Evolutionary conservation across 2,329 filamentous ascomycete genomes (phyloP).

Genomic region (Dothistroma pini): DNA sequence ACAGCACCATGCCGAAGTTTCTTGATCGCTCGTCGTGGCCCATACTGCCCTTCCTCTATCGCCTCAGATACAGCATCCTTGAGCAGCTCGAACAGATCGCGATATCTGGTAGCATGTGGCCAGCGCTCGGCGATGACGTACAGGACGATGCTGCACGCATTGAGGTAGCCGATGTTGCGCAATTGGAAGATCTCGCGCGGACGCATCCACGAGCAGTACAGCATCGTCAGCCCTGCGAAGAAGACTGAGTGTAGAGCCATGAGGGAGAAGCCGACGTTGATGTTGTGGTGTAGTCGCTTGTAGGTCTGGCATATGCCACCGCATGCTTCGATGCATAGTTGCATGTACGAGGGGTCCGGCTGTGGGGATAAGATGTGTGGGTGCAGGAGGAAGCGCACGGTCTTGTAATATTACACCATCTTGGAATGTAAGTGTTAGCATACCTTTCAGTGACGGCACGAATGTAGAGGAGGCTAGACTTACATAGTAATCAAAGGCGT

Average conservation of each 20-base stretch:
- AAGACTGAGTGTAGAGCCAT: neutral
- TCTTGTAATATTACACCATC: neutral
- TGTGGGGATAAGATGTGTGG: neutral
- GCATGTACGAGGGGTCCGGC: neutral
- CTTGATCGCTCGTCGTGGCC: neutral
- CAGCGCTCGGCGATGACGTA: neutral
- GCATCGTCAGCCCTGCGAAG: neutral
- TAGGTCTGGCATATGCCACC: neutral
- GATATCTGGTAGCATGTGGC: neutral
- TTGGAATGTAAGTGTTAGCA: neutral
- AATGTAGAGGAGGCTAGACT: neutral
- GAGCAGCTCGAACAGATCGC: neutral
- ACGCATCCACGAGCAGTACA: neutral
- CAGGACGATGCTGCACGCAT: neutral
- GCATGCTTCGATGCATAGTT: neutral
- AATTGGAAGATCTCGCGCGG: neutral
- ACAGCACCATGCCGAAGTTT: neutral
- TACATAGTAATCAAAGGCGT: neutral
- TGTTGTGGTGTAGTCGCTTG: neutral
- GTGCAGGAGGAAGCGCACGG: neutral
- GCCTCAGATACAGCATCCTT: neutral
- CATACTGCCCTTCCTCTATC: neutral
- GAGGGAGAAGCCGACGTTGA: neutral
- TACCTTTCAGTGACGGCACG: too few relatives aligned
- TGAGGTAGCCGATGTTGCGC: neutral